A percentile compares a stretch with the other conserved stretches of the same genome.
These are phyloP conservation scores for Cyberlindnera veronae DNA, from an alignment of 805 yeast species.

Conservation along the genomic window DNA sequence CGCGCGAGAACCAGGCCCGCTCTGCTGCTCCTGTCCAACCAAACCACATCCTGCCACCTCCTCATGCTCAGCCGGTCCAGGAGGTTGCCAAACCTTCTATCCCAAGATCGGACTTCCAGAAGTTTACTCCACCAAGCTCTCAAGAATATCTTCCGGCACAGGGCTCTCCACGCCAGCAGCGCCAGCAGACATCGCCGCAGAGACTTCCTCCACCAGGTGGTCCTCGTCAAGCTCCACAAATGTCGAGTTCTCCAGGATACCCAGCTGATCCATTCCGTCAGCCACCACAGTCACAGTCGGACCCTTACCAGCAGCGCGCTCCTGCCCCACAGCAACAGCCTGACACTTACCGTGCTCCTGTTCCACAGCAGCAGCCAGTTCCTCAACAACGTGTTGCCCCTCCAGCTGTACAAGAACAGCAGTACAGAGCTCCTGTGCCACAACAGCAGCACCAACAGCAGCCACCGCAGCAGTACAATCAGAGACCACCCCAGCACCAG, in stretches of 20 bases:
- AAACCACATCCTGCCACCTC: slow-evolving; percentile 2
- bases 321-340: slow-evolving; percentile 13
- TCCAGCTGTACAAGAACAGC: slow-evolving; percentile 4
- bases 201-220: slow-evolving; percentile 9
- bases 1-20: background rate
- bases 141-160: slow-evolving; percentile 16
- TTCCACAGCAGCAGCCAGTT: slow-evolving; percentile 10
- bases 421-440: slow-evolving; percentile 4
- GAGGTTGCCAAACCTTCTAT: slow-evolving; percentile 13
- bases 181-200: slow-evolving; percentile 9
- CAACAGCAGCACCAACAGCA: slow-evolving; percentile 1
- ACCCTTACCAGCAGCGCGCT: slow-evolving; percentile 3
- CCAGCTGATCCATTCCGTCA: slow-evolving; percentile 8
- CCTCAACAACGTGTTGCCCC: slow-evolving; percentile 1
- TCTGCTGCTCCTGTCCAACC: slow-evolving; percentile 1
- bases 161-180: slow-evolving; percentile 5
- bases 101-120: slow-evolving; percentile 26
- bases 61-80: slow-evolving; percentile 1
- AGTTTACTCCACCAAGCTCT: slow-evolving; percentile 19
- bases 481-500: background rate
- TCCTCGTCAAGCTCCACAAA: slow-evolving; percentile 6
- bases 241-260: slow-evolving; percentile 3
- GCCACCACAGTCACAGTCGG: slow-evolving; percentile 4
- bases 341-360: slow-evolving; percentile 8
- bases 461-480: slow-evolving; percentile 5